These are phyloP conservation scores for Lipomyces sp. DNA, from an alignment of 805 yeast species.

Conservation along the genomic window DNA sequence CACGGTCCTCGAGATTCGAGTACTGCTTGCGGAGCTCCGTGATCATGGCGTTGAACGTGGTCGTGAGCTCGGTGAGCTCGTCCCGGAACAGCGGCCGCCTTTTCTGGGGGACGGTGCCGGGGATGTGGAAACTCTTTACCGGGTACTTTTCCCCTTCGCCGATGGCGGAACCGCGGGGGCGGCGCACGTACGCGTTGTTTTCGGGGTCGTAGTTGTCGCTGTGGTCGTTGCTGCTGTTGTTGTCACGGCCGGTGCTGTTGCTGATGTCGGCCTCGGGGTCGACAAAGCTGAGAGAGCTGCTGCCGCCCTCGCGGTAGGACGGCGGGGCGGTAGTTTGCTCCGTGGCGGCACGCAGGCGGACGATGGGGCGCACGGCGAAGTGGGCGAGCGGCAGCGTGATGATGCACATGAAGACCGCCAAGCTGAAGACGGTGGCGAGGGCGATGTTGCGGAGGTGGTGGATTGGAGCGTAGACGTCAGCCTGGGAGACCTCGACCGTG, in stretches of 20 bases:
- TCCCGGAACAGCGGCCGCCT: constrained; percentile 48
- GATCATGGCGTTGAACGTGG: constrained; percentile 88
- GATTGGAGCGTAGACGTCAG: constrained; percentile 61
- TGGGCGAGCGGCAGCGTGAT: constrained; percentile 82
- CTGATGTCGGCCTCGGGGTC: not conserved
- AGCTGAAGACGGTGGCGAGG: constrained; percentile 72
- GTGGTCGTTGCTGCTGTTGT: not conserved
- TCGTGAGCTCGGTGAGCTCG: constrained; percentile 83
- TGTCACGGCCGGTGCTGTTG: not conserved
- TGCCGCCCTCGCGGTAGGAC: constrained; percentile 1
- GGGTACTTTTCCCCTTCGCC: not conserved
- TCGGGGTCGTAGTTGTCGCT: not conserved
- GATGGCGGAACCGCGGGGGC: not conserved
- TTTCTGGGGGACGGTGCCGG: constrained; percentile 30
- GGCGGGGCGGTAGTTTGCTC: constrained; percentile 49
- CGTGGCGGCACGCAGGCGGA: constrained; percentile 75
- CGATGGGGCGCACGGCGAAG: constrained; percentile 79
- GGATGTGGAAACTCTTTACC: constrained; percentile 15
- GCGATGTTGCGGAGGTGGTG: constrained; percentile 62
- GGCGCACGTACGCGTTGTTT: not conserved
- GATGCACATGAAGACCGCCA: constrained; percentile 68
- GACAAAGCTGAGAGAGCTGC: not conserved
- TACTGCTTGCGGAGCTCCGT: constrained; percentile 83
- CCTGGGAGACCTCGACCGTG: constrained; percentile 59
- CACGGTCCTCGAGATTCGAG: constrained; percentile 81